These are phyloP conservation scores for Xylaria sp. DNA, from an alignment of 2,329 filamentous ascomycete species.

Conservation along the genomic window DNA sequence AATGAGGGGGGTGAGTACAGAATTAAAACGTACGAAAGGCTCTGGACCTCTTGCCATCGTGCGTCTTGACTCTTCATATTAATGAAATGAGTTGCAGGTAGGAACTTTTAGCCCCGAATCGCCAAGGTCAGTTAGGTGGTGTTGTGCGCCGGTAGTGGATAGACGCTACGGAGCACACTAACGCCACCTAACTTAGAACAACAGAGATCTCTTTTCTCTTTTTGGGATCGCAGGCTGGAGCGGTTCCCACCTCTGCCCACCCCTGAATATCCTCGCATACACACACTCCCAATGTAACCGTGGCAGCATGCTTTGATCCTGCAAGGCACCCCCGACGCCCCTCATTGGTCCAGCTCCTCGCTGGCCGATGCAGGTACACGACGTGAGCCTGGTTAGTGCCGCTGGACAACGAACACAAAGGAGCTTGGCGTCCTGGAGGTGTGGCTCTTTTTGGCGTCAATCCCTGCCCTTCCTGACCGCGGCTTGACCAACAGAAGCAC, in stretches of 20 bases:
- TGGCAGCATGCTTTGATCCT: slow-evolving; percentile 30
- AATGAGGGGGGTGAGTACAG: neutral
- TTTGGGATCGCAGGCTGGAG: neutral
- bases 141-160: too few relatives aligned
- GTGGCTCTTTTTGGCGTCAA: slow-evolving; percentile 30
- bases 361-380: slow-evolving; percentile 46
- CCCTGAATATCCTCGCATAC: slow-evolving; percentile 31
- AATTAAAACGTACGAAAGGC: neutral
- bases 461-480: slow-evolving; percentile 14
- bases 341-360: slow-evolving; percentile 32
- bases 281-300: slow-evolving; percentile 18
- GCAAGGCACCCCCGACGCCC: slow-evolving; percentile 31
- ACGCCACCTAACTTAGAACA: neutral
- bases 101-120: too few relatives aligned
- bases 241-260: slow-evolving; percentile 12
- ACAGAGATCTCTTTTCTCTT: slow-evolving; percentile 3
- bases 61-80: neutral
- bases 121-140: too few relatives aligned
- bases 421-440: slow-evolving; percentile 29
- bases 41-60: neutral
- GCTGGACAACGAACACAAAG: slow-evolving; percentile 16
- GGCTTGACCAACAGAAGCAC: slow-evolving; percentile 30
- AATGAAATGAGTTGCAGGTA: neutral
- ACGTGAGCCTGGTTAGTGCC: slow-evolving; percentile 24
- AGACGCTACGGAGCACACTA: too few relatives aligned